phyloP scores from a whole-genome alignment of 2,329 filamentous ascomycete species.

The Lecanicillium sp. region DNA sequence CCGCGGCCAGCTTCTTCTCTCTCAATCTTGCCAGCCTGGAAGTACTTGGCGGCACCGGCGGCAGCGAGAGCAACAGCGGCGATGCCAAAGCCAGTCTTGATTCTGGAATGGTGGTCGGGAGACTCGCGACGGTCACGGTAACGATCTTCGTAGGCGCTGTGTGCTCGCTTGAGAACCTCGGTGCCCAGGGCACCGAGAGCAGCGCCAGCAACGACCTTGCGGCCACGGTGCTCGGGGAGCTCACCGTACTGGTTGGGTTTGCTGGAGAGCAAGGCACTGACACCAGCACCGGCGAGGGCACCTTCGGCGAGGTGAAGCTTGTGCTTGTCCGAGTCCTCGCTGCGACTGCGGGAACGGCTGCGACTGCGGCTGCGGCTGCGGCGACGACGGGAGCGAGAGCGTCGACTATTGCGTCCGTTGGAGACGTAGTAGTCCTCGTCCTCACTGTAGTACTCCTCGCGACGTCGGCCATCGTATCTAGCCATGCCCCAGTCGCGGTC shows the following conservation, averaged over 20 bases:
- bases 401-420: slow-evolving; percentile 38
- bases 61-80: slow-evolving; percentile 59
- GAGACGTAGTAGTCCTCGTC: slow-evolving; percentile 46
- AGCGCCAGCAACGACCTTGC: slow-evolving; percentile 55
- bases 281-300: slow-evolving; percentile 57
- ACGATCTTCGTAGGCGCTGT: slow-evolving; percentile 54
- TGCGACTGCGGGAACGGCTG: slow-evolving; percentile 46
- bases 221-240: slow-evolving; percentile 44
- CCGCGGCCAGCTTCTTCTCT: slow-evolving; percentile 54
- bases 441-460: slow-evolving; percentile 39
- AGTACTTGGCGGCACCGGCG: slow-evolving; percentile 60
- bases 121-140: slow-evolving; percentile 35
- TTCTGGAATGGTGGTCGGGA: slow-evolving; percentile 38
- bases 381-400: slow-evolving; percentile 32
- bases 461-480: slow-evolving; percentile 34
- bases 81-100: slow-evolving; percentile 57
- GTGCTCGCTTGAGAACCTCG: slow-evolving; percentile 53
- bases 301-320: slow-evolving; percentile 58
- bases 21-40: slow-evolving; percentile 53
- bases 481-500: slow-evolving; percentile 30
- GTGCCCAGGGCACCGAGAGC: slow-evolving; percentile 58
- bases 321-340: slow-evolving; percentile 43
- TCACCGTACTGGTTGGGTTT: slow-evolving; percentile 47
- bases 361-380: slow-evolving; percentile 39
- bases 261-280: slow-evolving; percentile 52